Evolutionary conservation across 2,329 filamentous ascomycete genomes (phyloP).

Genomic region (Pseudocercospora musae): DNA sequence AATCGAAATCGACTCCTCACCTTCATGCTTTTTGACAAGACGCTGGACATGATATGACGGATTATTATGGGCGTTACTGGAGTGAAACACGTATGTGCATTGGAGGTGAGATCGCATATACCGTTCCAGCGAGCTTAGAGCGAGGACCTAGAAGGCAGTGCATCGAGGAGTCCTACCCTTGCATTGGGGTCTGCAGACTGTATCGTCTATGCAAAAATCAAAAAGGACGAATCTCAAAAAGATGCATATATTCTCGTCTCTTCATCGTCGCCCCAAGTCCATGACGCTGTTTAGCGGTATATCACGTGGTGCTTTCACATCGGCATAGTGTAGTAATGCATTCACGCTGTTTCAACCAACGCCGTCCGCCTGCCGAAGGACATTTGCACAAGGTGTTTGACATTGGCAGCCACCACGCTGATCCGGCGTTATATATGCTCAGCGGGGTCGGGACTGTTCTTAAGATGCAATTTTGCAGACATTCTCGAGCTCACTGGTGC

Average conservation of each 20-base stretch:
- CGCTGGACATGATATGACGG: background rate
- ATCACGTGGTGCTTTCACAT: background rate
- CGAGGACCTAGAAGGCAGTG: conserved; percentile 11
- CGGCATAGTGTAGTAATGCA: background rate
- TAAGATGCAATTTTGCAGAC: background rate
- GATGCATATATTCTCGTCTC: background rate
- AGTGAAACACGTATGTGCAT: conserved; percentile 10
- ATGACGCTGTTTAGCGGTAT: background rate
- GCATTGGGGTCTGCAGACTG: conserved; percentile 1
- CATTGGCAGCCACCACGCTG: background rate
- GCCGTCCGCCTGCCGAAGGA: background rate
- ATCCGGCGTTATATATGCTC: background rate
- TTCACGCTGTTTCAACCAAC: background rate
- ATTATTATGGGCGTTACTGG: conserved; percentile 6
- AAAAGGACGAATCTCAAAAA: conserved; percentile 11
- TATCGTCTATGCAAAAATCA: background rate
- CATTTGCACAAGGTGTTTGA: background rate
- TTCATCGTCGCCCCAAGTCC: background rate
- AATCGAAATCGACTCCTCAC: background rate
- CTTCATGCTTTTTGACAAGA: background rate
- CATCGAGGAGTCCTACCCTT: conserved; percentile 15
- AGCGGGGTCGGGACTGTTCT: background rate
- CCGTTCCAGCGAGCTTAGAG: conserved; percentile 9
- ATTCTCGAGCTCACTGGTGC: background rate
- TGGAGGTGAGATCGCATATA: conserved; percentile 13